phyloP scores from a whole-genome alignment of 192 early-diverging fungal species.

The Coemansia reversa region DNA sequence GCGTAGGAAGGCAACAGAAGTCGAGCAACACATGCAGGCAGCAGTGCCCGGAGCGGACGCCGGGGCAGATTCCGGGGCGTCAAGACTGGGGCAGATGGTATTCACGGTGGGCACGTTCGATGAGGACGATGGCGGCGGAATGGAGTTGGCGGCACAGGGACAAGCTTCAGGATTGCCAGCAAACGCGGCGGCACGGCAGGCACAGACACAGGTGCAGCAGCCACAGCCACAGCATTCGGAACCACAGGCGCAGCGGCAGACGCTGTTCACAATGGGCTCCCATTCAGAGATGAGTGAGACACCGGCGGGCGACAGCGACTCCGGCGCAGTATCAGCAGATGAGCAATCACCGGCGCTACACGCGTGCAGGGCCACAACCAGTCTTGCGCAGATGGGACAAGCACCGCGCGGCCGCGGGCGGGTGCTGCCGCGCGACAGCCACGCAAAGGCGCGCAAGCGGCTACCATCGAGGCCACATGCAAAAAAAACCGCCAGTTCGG shows the following conservation, averaged over 20 bases:
- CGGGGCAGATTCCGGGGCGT: background rate
- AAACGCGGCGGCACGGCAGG: conserved; percentile 2
- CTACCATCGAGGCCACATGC: conserved; percentile 23
- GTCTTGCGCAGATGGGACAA: conserved; percentile 31
- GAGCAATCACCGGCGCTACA: conserved; percentile 19
- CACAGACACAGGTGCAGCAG: too few species aligned
- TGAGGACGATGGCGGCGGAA: conserved; percentile 26
- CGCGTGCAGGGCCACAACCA: conserved; percentile 45
- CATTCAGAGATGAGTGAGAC: conserved; percentile 46
- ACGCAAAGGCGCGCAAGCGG: conserved; percentile 20
- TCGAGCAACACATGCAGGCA: conserved; percentile 6
- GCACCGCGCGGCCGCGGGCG: conserved; percentile 1
- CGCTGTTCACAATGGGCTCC: conserved; percentile 51
- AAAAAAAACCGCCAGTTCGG: conserved; percentile 44
- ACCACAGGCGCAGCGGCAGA: conserved; percentile 19
- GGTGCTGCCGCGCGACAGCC: background rate
- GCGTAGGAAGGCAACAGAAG: background rate
- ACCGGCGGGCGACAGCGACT: background rate
- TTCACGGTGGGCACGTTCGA: conserved; percentile 54
- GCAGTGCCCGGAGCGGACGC: background rate
- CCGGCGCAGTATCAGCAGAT: background rate
- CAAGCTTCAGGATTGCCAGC: conserved; percentile 7
- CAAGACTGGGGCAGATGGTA: conserved; percentile 42
- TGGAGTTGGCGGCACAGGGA: background rate
- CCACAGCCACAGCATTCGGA: background rate